Conservation (phyloP, 2,329 filamentous ascomycete genomes). For the Cladophialophora immunda region DNA sequence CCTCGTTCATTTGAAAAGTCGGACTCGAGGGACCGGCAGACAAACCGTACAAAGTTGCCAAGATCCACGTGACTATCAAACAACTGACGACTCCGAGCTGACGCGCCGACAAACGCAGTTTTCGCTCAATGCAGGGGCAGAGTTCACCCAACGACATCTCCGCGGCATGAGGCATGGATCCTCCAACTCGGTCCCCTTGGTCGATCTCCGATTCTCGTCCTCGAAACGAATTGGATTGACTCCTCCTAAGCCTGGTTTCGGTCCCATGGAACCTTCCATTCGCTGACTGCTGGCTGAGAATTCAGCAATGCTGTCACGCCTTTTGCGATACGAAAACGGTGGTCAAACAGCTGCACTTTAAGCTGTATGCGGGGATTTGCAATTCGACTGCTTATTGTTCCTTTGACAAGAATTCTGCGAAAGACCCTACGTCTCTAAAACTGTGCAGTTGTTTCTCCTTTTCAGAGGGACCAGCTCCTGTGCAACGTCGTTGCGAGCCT, state of each 20-base stretch:
- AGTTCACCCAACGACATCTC: constrained; percentile 1
- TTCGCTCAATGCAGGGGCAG: background rate
- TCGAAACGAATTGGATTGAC: constrained; percentile 7
- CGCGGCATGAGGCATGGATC: background rate
- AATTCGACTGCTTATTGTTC: background rate
- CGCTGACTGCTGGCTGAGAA: background rate
- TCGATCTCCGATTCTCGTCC: background rate
- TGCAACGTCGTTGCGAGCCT: background rate
- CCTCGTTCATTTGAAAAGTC: background rate
- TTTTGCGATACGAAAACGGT: background rate
- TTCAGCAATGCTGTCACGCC: background rate
- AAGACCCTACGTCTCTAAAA: background rate
- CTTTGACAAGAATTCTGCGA: background rate
- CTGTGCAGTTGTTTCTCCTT: background rate
- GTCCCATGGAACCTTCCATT: constrained; percentile 9
- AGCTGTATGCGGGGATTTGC: background rate
- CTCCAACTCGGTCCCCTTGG: background rate
- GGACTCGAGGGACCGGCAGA: background rate
- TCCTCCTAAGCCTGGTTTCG: constrained; percentile 4
- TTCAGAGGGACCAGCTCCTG: background rate
- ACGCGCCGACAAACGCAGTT: no score
- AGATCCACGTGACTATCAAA: background rate
- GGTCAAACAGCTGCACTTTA: background rate
- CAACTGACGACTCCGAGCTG: background rate
- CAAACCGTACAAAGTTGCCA: constrained; percentile 19